Evolutionary conservation across 2,329 filamentous ascomycete genomes (phyloP), one percentile per base, ranked within the genome.

Genomic region (Zasmidium citrigriseum): DNA sequence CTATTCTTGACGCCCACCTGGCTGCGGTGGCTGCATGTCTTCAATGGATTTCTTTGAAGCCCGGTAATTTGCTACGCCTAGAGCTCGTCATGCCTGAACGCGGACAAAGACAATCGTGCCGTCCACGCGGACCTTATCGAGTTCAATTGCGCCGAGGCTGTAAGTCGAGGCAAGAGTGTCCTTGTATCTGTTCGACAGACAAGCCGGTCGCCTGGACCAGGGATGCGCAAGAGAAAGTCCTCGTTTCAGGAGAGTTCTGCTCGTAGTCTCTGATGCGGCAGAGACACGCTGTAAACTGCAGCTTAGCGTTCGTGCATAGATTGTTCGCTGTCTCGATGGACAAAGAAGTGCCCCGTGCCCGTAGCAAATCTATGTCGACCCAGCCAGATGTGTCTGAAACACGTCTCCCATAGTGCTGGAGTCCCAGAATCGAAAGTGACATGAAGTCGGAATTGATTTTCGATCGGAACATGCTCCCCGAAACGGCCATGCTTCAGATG

Each of bases 41-140:
- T 60, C 59, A 65, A 66, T 61, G 64, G 55, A 58, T 41, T 60
- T 54, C 64, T 65, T 66, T 67, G 61, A 66, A n/a, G 38, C 24
- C 25, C 63, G 57, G 56, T 62, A 58, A 65, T 49, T 63, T 64
- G 53, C 60, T 57, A 61, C 47, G 60, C 55, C 56, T 24, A 57
- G 45, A 53, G 27, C 52, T 50, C 55, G 54, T 60, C 55, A 52
- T 51, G 54, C 24, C 61, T 62, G 62, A 61, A 66, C 62, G 57
- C 64, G 60, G 63, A 68, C 67, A 67, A 68, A 68, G 67, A 57
- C n/a, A 48, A 38, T 21, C 14, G 48, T 52, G 29, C 47, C 51
- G 44, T 25, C 34, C 47, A 41, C 34, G 34, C 34, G 34, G 34
- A n/a, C 5, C 7, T 9, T n/a, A 11, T 41, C 12, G 5, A 18